These are phyloP conservation scores for Zygoascus meyerae DNA, from an alignment of 1,139 yeast genomes.

Conservation along the genomic window DNA sequence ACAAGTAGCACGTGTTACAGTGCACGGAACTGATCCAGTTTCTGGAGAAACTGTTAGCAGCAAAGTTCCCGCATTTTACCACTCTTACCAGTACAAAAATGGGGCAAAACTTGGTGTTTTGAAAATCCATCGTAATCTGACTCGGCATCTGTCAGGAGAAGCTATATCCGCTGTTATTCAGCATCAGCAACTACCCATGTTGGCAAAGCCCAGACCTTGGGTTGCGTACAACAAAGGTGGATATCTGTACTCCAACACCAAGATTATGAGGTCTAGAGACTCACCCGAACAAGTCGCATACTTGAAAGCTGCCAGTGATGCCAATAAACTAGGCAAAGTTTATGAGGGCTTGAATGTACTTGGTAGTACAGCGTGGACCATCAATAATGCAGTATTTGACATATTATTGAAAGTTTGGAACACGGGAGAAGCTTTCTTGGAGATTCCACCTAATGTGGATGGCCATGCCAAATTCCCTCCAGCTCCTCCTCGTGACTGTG, in stretches of 20 bases:
- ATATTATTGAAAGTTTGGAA: conserved; percentile 82
- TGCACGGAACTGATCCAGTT: conserved; percentile 70
- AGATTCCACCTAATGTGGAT: conserved; percentile 57
- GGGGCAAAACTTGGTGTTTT: conserved; percentile 82
- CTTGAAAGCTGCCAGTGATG: conserved; percentile 72
- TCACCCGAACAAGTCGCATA: conserved; percentile 90
- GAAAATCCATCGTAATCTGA: conserved; percentile 62
- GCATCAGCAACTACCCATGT: conserved; percentile 91
- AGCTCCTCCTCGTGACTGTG: conserved; percentile 55
- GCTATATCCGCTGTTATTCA: conserved; percentile 62
- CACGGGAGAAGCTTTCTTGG: conserved; percentile 69
- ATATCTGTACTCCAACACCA: conserved; percentile 56
- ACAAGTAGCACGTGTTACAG: conserved; percentile 77
- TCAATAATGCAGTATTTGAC: conserved; percentile 64
- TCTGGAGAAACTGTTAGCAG: conserved; percentile 63
- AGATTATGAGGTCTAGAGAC: conserved; percentile 70
- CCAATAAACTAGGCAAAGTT: conserved; percentile 58
- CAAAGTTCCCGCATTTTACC: conserved; percentile 85
- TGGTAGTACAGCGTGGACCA: conserved; percentile 90
- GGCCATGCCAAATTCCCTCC: conserved; percentile 53
- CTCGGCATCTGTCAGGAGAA: conserved; percentile 57
- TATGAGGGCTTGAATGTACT: conserved; percentile 81
- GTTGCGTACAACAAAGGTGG: conserved; percentile 77
- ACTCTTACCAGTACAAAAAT: conserved; percentile 71
- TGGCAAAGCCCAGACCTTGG: conserved; percentile 88